Evolutionary conservation across 1,139 yeast species (phyloP).

Genomic region (Debaryomycetaceae sp.): DNA sequence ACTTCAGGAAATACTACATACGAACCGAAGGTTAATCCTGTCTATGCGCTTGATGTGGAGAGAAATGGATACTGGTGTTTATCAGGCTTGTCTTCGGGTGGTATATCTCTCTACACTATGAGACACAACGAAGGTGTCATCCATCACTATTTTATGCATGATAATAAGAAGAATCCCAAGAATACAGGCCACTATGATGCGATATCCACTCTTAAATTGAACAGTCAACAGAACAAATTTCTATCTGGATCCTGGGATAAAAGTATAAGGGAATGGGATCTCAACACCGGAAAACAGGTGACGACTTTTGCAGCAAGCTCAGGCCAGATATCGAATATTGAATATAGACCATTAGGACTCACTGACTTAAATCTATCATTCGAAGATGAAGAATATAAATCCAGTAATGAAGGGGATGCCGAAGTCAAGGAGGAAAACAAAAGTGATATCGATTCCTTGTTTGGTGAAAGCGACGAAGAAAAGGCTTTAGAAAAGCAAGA

Average conservation of each 20-base stretch:
- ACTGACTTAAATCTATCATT: constrained; percentile 24
- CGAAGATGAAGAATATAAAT: constrained; percentile 9
- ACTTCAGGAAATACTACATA: constrained; percentile 43
- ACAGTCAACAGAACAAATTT: constrained; percentile 56
- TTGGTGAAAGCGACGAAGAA: constrained; percentile 75
- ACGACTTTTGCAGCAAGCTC: constrained; percentile 51
- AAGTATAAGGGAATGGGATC: constrained; percentile 77
- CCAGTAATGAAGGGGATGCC: constrained; percentile 7
- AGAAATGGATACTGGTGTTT: constrained; percentile 80
- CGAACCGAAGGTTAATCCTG: constrained; percentile 76
- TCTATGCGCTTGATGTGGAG: constrained; percentile 82
- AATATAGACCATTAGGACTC: constrained; percentile 75
- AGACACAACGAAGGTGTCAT: constrained; percentile 81
- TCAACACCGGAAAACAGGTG: constrained; percentile 63
- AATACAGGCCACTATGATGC: constrained; percentile 60
- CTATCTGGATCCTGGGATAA: constrained; percentile 93
- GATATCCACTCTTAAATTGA: constrained; percentile 67
- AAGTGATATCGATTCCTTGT: constrained; percentile 69
- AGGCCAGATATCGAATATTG: constrained; percentile 78
- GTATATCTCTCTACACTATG: constrained; percentile 79
- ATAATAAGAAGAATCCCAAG: constrained; percentile 12
- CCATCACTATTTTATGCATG: constrained; percentile 66
- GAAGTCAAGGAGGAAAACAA: constrained; percentile 37
- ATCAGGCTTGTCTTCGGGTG: constrained; percentile 82
- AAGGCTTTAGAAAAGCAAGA: constrained; percentile 19